phyloP scores from a whole-genome alignment of 2,329 filamentous ascomycete genomes.

The Colletotrichum sp. region DNA sequence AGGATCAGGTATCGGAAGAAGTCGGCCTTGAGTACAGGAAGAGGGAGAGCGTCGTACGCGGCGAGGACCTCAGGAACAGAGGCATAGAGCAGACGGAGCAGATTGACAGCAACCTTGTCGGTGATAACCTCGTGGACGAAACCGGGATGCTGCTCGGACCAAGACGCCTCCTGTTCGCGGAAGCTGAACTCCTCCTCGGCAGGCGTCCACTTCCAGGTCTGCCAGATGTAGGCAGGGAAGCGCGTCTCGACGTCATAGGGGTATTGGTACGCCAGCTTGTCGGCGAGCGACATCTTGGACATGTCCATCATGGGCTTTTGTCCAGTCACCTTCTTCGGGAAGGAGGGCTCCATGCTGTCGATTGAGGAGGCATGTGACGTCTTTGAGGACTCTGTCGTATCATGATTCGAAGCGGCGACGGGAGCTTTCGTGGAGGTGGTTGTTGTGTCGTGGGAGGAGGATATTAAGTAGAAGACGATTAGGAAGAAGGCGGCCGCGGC shows the following conservation, averaged over 20 bases:
- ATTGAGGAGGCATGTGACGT: neutral
- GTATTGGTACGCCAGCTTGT: slow-evolving; percentile 90
- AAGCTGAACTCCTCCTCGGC: slow-evolving; percentile 79
- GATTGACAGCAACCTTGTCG: slow-evolving; percentile 81
- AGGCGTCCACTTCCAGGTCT: slow-evolving; percentile 94
- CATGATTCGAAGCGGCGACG: slow-evolving; percentile 23
- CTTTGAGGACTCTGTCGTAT: slow-evolving; percentile 4
- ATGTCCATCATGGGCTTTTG: slow-evolving; percentile 74
- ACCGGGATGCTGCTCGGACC: slow-evolving; percentile 84
- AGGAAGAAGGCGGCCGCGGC: slow-evolving; percentile 73
- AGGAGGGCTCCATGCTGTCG: slow-evolving; percentile 1
- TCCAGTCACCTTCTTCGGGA: slow-evolving; percentile 37
- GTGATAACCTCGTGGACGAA: slow-evolving; percentile 98
- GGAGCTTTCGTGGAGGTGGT: slow-evolving; percentile 25
- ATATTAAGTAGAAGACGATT: slow-evolving; percentile 72
- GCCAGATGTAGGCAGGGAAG: slow-evolving; percentile 98
- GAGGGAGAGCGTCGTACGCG: slow-evolving; percentile 74
- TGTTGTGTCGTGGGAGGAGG: slow-evolving; percentile 56
- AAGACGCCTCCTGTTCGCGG: slow-evolving; percentile 84
- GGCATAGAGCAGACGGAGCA: slow-evolving; percentile 87
- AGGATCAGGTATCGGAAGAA: slow-evolving; percentile 79
- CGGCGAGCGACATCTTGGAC: slow-evolving; percentile 72
- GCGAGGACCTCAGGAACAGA: slow-evolving; percentile 79
- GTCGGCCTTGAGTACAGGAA: slow-evolving; percentile 79
- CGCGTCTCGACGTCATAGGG: slow-evolving; percentile 88